A percentile compares a stretch with the other conserved stretches of the same genome.
Evolutionary conservation across 2,329 filamentous ascomycete genomes (phyloP).

Genomic region (Botrytis byssoidea): DNA sequence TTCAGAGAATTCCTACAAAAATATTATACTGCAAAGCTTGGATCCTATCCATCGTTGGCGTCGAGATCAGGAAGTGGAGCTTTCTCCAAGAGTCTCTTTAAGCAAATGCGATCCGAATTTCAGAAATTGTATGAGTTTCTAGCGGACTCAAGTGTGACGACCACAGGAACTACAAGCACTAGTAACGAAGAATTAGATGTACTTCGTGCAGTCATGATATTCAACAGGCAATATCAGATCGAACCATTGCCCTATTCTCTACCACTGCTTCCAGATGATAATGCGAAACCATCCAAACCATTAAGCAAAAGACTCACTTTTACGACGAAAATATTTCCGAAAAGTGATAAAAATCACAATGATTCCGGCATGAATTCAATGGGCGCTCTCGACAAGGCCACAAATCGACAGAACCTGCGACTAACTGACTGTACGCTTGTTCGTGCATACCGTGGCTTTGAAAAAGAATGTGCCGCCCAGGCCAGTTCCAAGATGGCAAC

Average conservation of each 20-base stretch:
- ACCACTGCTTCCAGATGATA: slow-evolving; percentile 58
- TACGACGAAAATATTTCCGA: slow-evolving; percentile 27
- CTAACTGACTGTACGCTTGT: slow-evolving; percentile 54
- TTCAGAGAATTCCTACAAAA: slow-evolving; percentile 68
- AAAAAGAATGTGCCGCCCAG: slow-evolving; percentile 54
- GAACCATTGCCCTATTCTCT: slow-evolving; percentile 61
- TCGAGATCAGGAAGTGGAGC: slow-evolving; percentile 40
- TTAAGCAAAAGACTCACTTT: slow-evolving; percentile 29
- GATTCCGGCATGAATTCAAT: slow-evolving; percentile 52
- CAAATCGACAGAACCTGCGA: slow-evolving; percentile 43
- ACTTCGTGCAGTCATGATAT: slow-evolving; percentile 64
- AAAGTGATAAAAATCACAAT: slow-evolving; percentile 44
- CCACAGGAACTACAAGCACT: slow-evolving; percentile 46
- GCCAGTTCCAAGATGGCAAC: slow-evolving; percentile 54
- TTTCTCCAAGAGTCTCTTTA: slow-evolving; percentile 59
- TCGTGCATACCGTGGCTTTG: slow-evolving; percentile 66
- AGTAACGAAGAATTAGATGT: slow-evolving; percentile 68
- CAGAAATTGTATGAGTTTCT: slow-evolving; percentile 68
- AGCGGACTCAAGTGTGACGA: slow-evolving; percentile 56
- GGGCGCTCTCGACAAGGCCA: slow-evolving; percentile 51
- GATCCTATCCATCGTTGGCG: slow-evolving; percentile 64
- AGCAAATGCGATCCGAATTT: slow-evolving; percentile 67
- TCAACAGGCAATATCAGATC: slow-evolving; percentile 62
- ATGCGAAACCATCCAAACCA: slow-evolving; percentile 30
- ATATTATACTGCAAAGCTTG: slow-evolving; percentile 66